Conservation (phyloP, 1,284 basidiomycete species). For the Naganishia cerealis region DNA sequence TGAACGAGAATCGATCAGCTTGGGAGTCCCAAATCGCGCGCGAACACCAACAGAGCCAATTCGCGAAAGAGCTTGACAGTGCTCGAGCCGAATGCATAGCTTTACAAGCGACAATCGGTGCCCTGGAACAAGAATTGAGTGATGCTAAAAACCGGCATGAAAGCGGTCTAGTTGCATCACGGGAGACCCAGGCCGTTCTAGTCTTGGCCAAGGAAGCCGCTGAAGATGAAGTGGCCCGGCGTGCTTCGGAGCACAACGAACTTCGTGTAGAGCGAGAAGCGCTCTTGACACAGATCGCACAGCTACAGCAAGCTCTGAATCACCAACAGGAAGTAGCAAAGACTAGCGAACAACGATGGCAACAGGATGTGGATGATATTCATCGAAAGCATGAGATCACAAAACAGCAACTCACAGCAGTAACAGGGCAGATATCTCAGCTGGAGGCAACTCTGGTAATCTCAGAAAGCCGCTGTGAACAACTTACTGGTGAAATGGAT, state of each 20-base stretch:
- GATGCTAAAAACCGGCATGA: background rate
- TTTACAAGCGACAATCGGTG: background rate
- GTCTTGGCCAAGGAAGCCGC: conserved; percentile 15
- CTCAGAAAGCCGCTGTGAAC: background rate
- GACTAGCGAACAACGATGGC: background rate
- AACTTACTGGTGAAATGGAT: background rate
- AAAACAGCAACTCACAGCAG: background rate
- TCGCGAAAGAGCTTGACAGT: background rate
- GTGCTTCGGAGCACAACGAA: background rate
- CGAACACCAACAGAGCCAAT: background rate
- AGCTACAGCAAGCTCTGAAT: background rate
- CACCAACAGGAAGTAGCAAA: background rate
- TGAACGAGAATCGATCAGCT: conserved; percentile 4
- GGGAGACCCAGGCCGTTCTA: conserved; percentile 14
- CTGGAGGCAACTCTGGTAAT: background rate
- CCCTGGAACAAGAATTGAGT: background rate
- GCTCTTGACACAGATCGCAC: background rate
- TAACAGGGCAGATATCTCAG: background rate
- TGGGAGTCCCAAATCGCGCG: background rate
- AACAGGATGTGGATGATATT: background rate
- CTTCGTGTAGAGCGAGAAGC: background rate
- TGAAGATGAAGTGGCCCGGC: conserved; percentile 9
- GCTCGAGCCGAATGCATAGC: background rate
- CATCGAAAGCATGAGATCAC: conserved; percentile 2
- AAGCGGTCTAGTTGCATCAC: background rate